These are phyloP conservation scores for Mycena citricolor DNA, from an alignment of 1,284 basidiomycete species.

Conservation along the genomic window DNA sequence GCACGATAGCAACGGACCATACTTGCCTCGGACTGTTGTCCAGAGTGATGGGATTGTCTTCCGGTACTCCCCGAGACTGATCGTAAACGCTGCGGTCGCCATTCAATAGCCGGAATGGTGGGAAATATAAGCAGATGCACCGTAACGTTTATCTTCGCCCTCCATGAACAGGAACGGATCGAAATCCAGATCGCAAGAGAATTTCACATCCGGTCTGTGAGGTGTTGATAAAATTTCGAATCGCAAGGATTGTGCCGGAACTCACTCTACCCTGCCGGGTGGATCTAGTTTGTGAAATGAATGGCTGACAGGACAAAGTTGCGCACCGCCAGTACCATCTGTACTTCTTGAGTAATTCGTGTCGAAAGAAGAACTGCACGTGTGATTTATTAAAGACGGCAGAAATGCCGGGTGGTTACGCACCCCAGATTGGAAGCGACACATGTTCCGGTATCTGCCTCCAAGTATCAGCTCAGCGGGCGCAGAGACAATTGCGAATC, in stretches of 20 bases:
- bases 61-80: constrained; percentile 62
- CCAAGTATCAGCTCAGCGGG: background rate
- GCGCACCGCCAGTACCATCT: constrained; percentile 72
- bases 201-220: constrained; percentile 53
- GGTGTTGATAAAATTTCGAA: background rate
- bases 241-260: background rate
- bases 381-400: constrained; percentile 1
- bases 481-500: background rate
- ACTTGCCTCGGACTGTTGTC: constrained; percentile 46
- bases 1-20: background rate
- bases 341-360: constrained; percentile 45
- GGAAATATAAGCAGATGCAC: constrained; percentile 25
- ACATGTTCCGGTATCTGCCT: constrained; percentile 26
- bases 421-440: constrained; percentile 27
- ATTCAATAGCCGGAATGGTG: background rate
- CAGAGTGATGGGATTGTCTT: constrained; percentile 66
- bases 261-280: constrained; percentile 6
- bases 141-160: constrained; percentile 60
- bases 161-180: constrained; percentile 72
- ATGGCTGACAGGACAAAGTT: constrained; percentile 25
- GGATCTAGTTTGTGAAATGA: background rate
- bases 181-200: constrained; percentile 60
- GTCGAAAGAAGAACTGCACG: constrained; percentile 51
- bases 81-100: constrained; percentile 47
- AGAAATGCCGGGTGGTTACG: background rate